Base-by-base conservation (phyloP, 1,284 basidiomycete genomes). In the Cutaneotrichosporon arboriforme region DNA sequence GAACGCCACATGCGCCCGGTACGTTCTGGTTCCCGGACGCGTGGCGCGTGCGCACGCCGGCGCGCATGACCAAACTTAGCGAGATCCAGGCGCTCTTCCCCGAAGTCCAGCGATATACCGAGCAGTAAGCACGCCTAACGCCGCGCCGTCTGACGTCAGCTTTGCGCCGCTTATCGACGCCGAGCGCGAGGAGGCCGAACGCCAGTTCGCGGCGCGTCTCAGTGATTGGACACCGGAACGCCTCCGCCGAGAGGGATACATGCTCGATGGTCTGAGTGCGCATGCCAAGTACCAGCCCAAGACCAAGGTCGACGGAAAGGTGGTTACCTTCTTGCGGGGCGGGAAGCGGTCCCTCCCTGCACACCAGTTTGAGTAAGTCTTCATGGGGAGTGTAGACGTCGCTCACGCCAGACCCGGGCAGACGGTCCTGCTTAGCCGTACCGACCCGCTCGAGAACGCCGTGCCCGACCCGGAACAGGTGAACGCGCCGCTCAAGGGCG, bases 161-260 rank as follows among this genome's bases (percentile, higher is more conserved):
- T 90, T 88, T 66, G 37, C 81, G 15, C 79, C 81, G 0, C 76
- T 89, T 4, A 68, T 90, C 2, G 71, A 77, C 15, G 78, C 80
- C 3, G 88, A 90, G 71, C 82, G 84, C 66, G 76, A 75, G 1
- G 82, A 86, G 61, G 82, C 81, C 37, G 82, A 84, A 59, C 76
- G 57, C 8, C 49, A 66, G 14, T 67, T 86, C 31, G 77, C 78
- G 23, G 77, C 84, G 54, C 81, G 88, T 34, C 76, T 90, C 14
- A 75, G 80, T 0, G 81, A 78, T 20, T 89, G 86, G 86, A 76
- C 81, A 1, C 56, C 84, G 4, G 75, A 79, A 22, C 78, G 80
- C 38, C 74, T 90, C 37, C 72, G 78, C 54, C 72, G 79, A 21
- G 84, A 86, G 63, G 88, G 88, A 0, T 88, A 85, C 67, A 82